A percentile compares a stretch with the other conserved stretches of the same genome.
Conservation (phyloP, 352 stramenopile genomes). For the Phytophthora lateralis region DNA sequence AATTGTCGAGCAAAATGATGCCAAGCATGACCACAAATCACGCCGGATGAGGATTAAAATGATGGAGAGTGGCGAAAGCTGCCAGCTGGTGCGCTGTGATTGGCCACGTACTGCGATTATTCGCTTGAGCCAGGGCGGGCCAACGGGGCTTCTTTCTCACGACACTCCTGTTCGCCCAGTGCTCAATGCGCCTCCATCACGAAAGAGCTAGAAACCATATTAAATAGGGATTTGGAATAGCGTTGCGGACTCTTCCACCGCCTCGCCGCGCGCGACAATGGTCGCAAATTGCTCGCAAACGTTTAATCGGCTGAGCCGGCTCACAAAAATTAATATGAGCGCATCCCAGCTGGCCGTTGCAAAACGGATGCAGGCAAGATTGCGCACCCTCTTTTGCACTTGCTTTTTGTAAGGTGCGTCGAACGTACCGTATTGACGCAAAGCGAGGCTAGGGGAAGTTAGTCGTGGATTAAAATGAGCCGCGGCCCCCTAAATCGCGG, state of each 20-base stretch:
- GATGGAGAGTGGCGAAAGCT: constrained; percentile 14
- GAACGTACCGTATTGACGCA: constrained; percentile 7
- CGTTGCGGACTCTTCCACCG: no score
- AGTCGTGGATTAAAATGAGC: constrained; percentile 2
- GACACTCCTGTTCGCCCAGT: neutral
- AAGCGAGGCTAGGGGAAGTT: neutral
- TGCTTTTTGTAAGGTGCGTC: constrained; percentile 12
- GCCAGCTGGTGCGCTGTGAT: constrained; percentile 22
- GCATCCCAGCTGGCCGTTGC: constrained; percentile 5
- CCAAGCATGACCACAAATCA: neutral
- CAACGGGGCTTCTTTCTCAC: neutral
- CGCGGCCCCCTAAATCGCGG: neutral
- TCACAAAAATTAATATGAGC: constrained; percentile 22
- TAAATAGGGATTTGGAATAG: neutral
- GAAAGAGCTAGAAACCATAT: neutral
- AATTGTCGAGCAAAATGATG: constrained; percentile 5
- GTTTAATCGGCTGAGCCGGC: constrained; percentile 31
- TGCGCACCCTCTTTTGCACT: constrained; percentile 3
- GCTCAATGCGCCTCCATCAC: neutral
- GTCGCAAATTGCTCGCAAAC: neutral
- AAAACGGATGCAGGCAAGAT: neutral
- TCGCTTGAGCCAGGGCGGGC: constrained; percentile 16
- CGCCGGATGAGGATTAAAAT: constrained; percentile 24
- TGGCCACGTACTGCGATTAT: constrained; percentile 16
- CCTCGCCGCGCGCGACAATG: neutral